Evolutionary conservation across 106 monocot species (phyloP).

Genomic region (Chionographis japonica): DNA sequence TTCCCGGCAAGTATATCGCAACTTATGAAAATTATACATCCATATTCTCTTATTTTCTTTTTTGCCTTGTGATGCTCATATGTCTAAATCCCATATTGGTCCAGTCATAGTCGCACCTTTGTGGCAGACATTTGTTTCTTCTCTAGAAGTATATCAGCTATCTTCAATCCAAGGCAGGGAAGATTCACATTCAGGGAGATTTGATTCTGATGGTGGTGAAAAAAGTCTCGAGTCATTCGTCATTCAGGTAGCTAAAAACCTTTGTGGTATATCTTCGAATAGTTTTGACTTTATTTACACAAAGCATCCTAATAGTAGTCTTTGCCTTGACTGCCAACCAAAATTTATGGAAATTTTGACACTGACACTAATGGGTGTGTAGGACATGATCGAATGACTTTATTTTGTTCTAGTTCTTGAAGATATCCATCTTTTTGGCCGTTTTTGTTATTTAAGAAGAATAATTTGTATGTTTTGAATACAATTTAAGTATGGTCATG

Average conservation of each 20-base stretch:
- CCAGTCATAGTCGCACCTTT: slow-evolving; percentile 72
- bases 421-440: too few species aligned
- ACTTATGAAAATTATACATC: background rate
- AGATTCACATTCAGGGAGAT: slow-evolving; percentile 60
- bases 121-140: slow-evolving; percentile 89
- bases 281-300: too few species aligned
- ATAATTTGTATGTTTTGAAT: too few species aligned
- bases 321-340: too few species aligned
- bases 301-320: too few species aligned
- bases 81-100: slow-evolving; percentile 18
- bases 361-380: too few species aligned
- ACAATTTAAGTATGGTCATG: too few species aligned
- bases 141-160: slow-evolving; percentile 59
- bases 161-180: slow-evolving; percentile 65
- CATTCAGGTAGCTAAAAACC: slow-evolving; percentile 61
- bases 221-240: slow-evolving; percentile 76
- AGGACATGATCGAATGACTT: too few species aligned
- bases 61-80: background rate
- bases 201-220: slow-evolving; percentile 88
- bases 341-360: too few species aligned
- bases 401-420: too few species aligned
- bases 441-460: too few species aligned
- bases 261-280: too few species aligned
- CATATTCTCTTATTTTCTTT: background rate
- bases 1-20: slow-evolving; percentile 48